Conservation (phyloP, 306 rosid species). For the Glycine latifolia region DNA sequence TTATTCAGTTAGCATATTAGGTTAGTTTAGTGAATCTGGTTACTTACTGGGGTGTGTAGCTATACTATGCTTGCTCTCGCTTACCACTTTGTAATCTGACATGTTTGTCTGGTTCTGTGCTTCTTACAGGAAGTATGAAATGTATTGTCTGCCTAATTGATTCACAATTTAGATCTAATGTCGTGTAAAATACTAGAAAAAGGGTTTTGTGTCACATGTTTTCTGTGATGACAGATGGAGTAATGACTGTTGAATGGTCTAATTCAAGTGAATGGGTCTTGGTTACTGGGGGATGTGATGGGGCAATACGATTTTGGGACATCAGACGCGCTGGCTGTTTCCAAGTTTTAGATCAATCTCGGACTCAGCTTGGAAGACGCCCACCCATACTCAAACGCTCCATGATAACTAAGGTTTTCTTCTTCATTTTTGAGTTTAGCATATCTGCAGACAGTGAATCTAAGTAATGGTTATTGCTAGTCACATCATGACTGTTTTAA, state of each 20-base stretch:
- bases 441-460: slow-evolving; percentile 12
- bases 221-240: slow-evolving; percentile 75
- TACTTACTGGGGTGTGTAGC: neutral
- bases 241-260: slow-evolving; percentile 93
- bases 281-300: slow-evolving; percentile 95
- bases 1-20: no score
- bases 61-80: no score
- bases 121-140: neutral
- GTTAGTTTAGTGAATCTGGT: neutral
- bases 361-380: slow-evolving; percentile 90
- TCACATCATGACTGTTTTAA: slow-evolving; percentile 7
- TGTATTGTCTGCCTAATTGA: neutral
- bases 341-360: slow-evolving; percentile 84
- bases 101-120: neutral
- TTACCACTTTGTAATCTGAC: neutral
- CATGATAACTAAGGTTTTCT: slow-evolving; percentile 62
- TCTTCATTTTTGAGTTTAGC: slow-evolving; percentile 25
- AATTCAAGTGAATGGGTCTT: slow-evolving; percentile 90
- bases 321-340: slow-evolving; percentile 93
- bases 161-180: neutral
- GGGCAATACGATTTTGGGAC: slow-evolving; percentile 98
- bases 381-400: slow-evolving; percentile 70
- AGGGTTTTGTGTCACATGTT: neutral
- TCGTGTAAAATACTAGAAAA: neutral
- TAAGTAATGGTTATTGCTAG: slow-evolving; percentile 11